Evolutionary conservation across 257 asterid species (phyloP), one percentile per base, ranked within the genome.

Genomic region (Petrea volubilis): DNA sequence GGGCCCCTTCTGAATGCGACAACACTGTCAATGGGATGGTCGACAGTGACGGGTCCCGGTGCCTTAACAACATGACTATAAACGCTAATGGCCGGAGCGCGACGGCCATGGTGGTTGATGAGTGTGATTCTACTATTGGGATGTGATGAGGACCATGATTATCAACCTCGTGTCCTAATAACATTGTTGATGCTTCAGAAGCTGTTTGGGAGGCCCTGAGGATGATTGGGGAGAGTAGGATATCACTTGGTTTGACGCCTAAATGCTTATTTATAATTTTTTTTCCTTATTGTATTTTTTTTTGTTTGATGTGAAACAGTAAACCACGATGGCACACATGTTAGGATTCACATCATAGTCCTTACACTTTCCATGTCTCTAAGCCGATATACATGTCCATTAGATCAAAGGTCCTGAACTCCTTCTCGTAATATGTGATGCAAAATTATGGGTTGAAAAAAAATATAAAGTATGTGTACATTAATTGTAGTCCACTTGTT

Each of bases 121-220:
- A 78, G 57, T 84, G 89, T 65, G 89, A 84, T 55, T 79, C 89
- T 7, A 73, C 81, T 0, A 72, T 71, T 73, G 77, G 89, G 89
- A 47, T 84, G 88, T 14, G 89, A 81, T 13, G 61, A 68, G 0
- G 86, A 74, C 1, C 86, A 84, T 3, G 82, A 76, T 14, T 78
- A 75, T 44, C 86, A 70, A 58, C 89, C 89, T 27, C 86, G 1
- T 81, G 89, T 18, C 75, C 79, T 0, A 74, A 84, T 27, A 84
- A 84, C 78, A 79, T 84, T 0, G 83, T 75, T 18, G 85, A 73
- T 9, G 85, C 78, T 1, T 80, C 85, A 0, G 65, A 40, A 43
- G 78, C 82, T 2, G 85, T 80, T 3, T 75, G 41, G 79, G 74
- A 0, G 80, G 79, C 25, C 75, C 79, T 1, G 46, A 64, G 47